These are phyloP conservation scores for Tylopilus rubrobrunneus DNA, from an alignment of 768 basidiomycete species.

Conservation along the genomic window DNA sequence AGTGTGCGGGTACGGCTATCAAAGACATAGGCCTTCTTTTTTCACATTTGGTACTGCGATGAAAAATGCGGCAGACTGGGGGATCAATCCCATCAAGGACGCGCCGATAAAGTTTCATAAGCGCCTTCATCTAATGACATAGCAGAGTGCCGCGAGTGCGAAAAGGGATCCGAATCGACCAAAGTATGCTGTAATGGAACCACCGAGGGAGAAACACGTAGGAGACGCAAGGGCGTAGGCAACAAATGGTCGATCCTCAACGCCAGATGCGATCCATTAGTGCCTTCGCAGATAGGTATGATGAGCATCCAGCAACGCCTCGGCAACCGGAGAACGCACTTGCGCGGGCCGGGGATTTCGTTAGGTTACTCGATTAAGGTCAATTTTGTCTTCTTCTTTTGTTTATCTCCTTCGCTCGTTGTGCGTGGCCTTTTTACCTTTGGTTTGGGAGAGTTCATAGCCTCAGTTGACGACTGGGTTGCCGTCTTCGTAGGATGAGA, in stretches of 20 bases:
- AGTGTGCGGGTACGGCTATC: slow-evolving; percentile 16
- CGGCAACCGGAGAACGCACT: slow-evolving; percentile 21
- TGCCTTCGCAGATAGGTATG: slow-evolving; percentile 16
- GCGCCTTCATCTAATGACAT: slow-evolving; percentile 19
- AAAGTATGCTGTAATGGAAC: slow-evolving; percentile 23
- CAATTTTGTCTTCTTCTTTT: slow-evolving; percentile 26
- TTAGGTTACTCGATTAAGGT: slow-evolving; percentile 22
- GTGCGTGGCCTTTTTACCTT: slow-evolving; percentile 24
- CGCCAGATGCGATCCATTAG: slow-evolving; percentile 7
- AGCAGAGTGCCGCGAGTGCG: slow-evolving; percentile 14
- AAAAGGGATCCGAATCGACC: slow-evolving; percentile 8
- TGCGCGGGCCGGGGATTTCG: slow-evolving; percentile 5
- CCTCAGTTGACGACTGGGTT: slow-evolving; percentile 5
- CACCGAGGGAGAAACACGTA: slow-evolving; percentile 11
- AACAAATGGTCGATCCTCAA: slow-evolving; percentile 21
- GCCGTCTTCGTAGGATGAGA: slow-evolving; percentile 5
- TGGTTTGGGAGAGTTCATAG: slow-evolving; percentile 4
- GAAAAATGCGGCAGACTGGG: slow-evolving; percentile 18
- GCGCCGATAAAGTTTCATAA: slow-evolving; percentile 29
- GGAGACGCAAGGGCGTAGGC: slow-evolving; percentile 4
- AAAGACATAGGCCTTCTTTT: slow-evolving; percentile 23
- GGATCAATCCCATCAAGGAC: slow-evolving; percentile 27
- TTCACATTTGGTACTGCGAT: slow-evolving; percentile 19
- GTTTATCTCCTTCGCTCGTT: slow-evolving; percentile 12
- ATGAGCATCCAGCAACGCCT: slow-evolving; percentile 9